These are phyloP conservation scores for Delphinella strobiligena DNA, from an alignment of 2,329 filamentous ascomycete genomes.

Conservation along the genomic window DNA sequence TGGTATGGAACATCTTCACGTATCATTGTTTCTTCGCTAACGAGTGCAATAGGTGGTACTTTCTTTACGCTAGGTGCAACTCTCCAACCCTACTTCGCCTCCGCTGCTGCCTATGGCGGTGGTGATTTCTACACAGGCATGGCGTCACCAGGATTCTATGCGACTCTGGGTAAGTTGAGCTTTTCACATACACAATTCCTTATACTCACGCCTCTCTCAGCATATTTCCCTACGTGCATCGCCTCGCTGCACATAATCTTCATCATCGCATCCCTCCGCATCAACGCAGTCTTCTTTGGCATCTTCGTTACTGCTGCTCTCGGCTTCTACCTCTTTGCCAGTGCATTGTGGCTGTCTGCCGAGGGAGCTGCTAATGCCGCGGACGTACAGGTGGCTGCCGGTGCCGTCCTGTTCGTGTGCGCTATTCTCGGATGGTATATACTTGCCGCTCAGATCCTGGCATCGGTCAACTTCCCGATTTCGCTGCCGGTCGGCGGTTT, in stretches of 20 bases:
- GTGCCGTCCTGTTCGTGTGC: constrained; percentile 11
- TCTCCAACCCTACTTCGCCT: constrained; percentile 13
- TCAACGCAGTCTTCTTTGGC: constrained; percentile 29
- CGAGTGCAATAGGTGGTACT: constrained; percentile 10
- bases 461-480: constrained; percentile 9
- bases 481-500: constrained; percentile 13
- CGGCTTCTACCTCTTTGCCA: neutral
- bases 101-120: constrained; percentile 12
- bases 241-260: constrained; percentile 60
- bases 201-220: constrained; percentile 13
- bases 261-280: constrained; percentile 38
- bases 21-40: no score
- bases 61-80: constrained; percentile 13
- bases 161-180: constrained; percentile 11
- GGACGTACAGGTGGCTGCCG: constrained; percentile 5
- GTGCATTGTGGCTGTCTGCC: neutral
- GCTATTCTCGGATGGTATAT: constrained; percentile 12
- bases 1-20: no score
- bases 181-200: no score
- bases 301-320: constrained; percentile 41
- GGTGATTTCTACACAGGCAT: constrained; percentile 5
- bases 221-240: constrained; percentile 51
- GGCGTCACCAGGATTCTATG: constrained; percentile 9
- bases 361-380: neutral
- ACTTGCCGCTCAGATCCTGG: constrained; percentile 9